These are phyloP conservation scores for Kuraishia floccosa DNA, from an alignment of 805 yeast species.

Conservation along the genomic window DNA sequence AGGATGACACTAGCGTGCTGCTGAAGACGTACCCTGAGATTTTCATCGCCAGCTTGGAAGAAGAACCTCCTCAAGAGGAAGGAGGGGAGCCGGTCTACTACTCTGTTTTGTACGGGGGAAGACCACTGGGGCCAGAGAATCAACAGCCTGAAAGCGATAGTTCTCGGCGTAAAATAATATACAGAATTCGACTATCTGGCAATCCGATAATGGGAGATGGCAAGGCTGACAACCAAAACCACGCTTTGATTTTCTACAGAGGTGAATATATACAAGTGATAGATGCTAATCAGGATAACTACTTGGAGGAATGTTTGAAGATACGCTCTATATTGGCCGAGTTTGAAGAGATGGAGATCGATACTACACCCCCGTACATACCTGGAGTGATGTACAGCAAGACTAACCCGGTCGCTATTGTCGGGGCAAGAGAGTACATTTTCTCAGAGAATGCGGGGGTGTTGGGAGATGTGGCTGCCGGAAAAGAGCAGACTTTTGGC, in stretches of 20 bases:
- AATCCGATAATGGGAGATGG: constrained; percentile 96
- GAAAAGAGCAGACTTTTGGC: constrained; percentile 95
- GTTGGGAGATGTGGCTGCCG: constrained; percentile 93
- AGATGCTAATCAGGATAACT: constrained; percentile 95
- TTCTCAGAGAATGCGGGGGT: constrained; percentile 91
- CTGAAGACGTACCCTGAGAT: constrained; percentile 65
- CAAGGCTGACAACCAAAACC: constrained; percentile 91
- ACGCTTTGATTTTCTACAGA: constrained; percentile 73
- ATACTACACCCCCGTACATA: constrained; percentile 20
- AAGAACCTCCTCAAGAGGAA: constrained; percentile 25
- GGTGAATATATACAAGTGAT: constrained; percentile 93
- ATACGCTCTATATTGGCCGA: constrained; percentile 81
- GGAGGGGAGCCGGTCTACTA: constrained; percentile 32
- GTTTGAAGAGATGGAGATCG: constrained; percentile 68
- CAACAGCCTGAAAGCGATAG: too few relatives aligned
- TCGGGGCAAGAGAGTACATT: constrained; percentile 92
- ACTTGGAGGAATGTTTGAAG: constrained; percentile 87
- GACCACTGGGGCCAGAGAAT: constrained; percentile 38
- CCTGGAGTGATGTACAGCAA: constrained; percentile 42
- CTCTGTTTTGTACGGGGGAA: constrained; percentile 62
- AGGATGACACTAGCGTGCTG: constrained; percentile 54
- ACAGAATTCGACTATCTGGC: constrained; percentile 71
- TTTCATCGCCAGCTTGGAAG: constrained; percentile 42
- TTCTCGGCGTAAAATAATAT: constrained; percentile 39
- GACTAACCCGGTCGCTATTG: constrained; percentile 66